These are phyloP conservation scores for Debaryomycetaceae sp. DNA, from an alignment of 1,139 yeast genomes.

Conservation along the genomic window DNA sequence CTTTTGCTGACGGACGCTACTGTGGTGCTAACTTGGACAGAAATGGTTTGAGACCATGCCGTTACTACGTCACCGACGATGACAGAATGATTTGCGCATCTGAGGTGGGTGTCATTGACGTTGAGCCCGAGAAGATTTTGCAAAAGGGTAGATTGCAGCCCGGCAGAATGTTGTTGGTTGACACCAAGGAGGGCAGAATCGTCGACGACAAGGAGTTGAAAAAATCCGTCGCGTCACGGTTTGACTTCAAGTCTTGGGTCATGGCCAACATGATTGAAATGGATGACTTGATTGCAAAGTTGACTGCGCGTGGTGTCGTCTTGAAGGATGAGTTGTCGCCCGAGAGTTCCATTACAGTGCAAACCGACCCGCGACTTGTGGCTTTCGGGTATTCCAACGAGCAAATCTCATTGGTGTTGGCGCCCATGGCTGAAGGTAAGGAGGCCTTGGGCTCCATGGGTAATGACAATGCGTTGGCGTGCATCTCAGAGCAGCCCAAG, in stretches of 20 bases:
- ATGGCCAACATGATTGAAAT: slow-evolving; percentile 79
- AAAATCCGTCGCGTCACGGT: slow-evolving; percentile 71
- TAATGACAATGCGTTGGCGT: slow-evolving; percentile 95
- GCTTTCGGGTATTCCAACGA: slow-evolving; percentile 94
- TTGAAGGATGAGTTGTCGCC: slow-evolving; percentile 14
- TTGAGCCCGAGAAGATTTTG: slow-evolving; percentile 76
- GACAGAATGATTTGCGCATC: slow-evolving; percentile 97
- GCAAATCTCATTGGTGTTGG: slow-evolving; percentile 76
- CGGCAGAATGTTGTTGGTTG: slow-evolving; percentile 93
- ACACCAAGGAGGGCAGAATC: slow-evolving; percentile 86
- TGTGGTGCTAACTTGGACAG: slow-evolving; percentile 98
- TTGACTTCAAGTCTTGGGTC: slow-evolving; percentile 93
- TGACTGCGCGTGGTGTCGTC: slow-evolving; percentile 44
- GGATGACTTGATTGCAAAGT: slow-evolving; percentile 65
- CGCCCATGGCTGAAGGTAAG: slow-evolving; percentile 95
- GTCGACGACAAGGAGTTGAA: slow-evolving; percentile 92
- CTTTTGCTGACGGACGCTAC: slow-evolving; percentile 95
- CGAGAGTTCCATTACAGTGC: slow-evolving; percentile 42
- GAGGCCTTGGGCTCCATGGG: slow-evolving; percentile 99
- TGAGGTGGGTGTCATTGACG: slow-evolving; percentile 94
- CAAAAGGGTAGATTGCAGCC: slow-evolving; percentile 95
- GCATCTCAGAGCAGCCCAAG: slow-evolving; percentile 90
- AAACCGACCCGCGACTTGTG: slow-evolving; percentile 75
- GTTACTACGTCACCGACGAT: slow-evolving; percentile 92
- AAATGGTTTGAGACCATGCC: slow-evolving; percentile 97